Conservation (phyloP, 352 stramenopile genomes). For the Pythium aristosporum region DNA sequence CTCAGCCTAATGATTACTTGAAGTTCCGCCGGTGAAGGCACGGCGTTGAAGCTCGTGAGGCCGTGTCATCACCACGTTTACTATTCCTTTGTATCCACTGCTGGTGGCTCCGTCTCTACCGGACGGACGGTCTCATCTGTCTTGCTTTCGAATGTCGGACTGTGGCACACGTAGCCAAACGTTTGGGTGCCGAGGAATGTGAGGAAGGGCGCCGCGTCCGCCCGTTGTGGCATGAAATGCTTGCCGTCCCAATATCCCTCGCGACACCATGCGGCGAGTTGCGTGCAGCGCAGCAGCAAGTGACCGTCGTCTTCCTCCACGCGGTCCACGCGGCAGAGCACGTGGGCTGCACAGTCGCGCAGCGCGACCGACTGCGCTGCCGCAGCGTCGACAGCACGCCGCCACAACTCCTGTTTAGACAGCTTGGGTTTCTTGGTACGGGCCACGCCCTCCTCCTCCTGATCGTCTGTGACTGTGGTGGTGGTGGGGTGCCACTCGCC, state of each 20-base stretch:
- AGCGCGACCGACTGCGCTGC: conserved; percentile 42
- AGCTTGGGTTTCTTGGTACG: conserved; percentile 51
- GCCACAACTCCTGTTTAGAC: conserved; percentile 57
- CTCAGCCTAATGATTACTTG: neutral
- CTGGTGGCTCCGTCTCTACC: no score
- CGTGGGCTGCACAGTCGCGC: conserved; percentile 54
- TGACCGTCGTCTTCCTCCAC: conserved; percentile 70
- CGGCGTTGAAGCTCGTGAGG: neutral
- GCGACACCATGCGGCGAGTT: conserved; percentile 58
- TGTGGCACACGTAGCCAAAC: conserved; percentile 60
- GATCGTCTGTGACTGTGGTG: neutral
- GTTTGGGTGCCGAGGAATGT: conserved; percentile 83
- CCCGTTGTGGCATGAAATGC: conserved; percentile 57
- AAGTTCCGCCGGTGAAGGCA: no score
- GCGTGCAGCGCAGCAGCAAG: conserved; percentile 61
- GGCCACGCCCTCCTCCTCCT: neutral
- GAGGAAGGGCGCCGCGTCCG: conserved; percentile 45
- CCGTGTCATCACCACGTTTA: no score
- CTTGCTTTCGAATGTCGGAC: neutral
- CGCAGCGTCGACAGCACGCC: conserved; percentile 34
- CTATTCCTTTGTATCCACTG: no score
- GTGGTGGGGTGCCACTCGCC: neutral
- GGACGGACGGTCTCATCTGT: no score
- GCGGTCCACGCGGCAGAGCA: conserved; percentile 66
- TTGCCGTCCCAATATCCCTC: conserved; percentile 80